Conservation (phyloP, 805 yeast species). For the Metschnikowia santaceciliae region DNA sequence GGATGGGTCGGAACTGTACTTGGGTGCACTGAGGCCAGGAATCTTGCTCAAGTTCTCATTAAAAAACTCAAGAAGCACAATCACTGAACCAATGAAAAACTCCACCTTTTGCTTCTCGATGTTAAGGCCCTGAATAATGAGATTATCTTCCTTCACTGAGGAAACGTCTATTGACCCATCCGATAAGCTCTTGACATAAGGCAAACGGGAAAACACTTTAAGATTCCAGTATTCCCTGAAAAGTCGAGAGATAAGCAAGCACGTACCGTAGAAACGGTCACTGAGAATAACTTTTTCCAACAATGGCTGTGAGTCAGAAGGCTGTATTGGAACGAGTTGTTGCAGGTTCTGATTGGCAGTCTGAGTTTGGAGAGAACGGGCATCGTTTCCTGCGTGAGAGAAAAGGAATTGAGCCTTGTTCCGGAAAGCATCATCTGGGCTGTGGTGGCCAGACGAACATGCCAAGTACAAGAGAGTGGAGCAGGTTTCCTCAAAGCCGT, state of each 20-base stretch:
- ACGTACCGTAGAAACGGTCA: conserved; percentile 87
- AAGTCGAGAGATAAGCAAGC: conserved; percentile 71
- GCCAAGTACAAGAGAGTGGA: conserved; percentile 83
- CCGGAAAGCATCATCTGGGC: conserved; percentile 46
- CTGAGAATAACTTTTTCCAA: conserved; percentile 81
- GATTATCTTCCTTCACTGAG: conserved; percentile 42
- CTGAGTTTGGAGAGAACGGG: conserved; percentile 34
- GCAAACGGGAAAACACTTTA: conserved; percentile 55
- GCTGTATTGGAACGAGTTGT: conserved; percentile 17
- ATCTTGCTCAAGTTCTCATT: conserved; percentile 58
- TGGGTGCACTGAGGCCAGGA: conserved; percentile 59
- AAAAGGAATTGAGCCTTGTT: conserved; percentile 49
- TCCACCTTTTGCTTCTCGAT: conserved; percentile 54
- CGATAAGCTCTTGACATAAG: conserved; percentile 35
- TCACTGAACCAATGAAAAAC: conserved; percentile 64
- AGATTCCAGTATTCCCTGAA: conserved; percentile 76
- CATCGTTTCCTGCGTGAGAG: conserved; percentile 51
- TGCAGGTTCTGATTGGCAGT: conserved; percentile 9
- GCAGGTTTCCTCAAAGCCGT: conserved; percentile 88
- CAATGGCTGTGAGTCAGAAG: conserved; percentile 32
- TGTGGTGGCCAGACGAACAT: conserved; percentile 56
- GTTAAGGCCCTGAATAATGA: conserved; percentile 42
- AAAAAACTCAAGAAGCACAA: conserved; percentile 67
- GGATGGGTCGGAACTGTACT: conserved; percentile 46
- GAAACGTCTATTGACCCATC: conserved; percentile 36